Percentiles rank a stretch among this genome's conserved stretches.
Conservation (phyloP, 2,329 filamentous ascomycete species). For the Penicillium sp. region DNA sequence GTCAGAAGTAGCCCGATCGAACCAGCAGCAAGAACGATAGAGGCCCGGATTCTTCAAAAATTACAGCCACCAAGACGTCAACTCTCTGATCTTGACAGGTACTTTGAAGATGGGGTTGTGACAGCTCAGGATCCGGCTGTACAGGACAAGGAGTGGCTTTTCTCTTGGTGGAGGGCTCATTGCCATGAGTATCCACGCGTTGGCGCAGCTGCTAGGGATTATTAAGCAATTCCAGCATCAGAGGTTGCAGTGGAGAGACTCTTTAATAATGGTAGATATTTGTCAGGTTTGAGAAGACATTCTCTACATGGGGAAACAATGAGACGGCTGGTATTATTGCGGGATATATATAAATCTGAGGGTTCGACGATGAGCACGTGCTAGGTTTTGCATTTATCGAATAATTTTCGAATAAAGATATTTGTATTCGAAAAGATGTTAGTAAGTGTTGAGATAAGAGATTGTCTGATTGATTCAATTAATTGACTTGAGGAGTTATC, state of each 20-base stretch:
- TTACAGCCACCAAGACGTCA: slow-evolving; percentile 6
- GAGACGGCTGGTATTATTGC: slow-evolving; percentile 11
- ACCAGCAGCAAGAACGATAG: not conserved
- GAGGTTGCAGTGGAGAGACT: slow-evolving; percentile 14
- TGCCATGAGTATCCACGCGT: slow-evolving; percentile 5
- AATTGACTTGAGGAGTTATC: too few relatives aligned
- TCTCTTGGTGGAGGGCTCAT: slow-evolving; percentile 11
- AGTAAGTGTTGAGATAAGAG: too few relatives aligned
- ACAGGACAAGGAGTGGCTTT: slow-evolving; percentile 5
- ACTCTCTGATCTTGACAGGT: slow-evolving; percentile 9
- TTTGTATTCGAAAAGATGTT: too few relatives aligned
- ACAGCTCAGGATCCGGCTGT: too few relatives aligned
- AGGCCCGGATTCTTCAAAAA: slow-evolving; percentile 9
- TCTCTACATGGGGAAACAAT: slow-evolving; percentile 15
- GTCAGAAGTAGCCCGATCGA: not conserved
- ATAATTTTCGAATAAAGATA: too few relatives aligned
- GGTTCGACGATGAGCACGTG: too few relatives aligned
- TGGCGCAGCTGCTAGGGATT: slow-evolving; percentile 15
- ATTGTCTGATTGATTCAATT: too few relatives aligned
- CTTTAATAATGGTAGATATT: slow-evolving; percentile 13
- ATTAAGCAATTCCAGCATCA: slow-evolving; percentile 14
- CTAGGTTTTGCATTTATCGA: too few relatives aligned
- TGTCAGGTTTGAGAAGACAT: slow-evolving; percentile 14
- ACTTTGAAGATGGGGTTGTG: not conserved
- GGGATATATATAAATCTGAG: too few relatives aligned